Conservation (phyloP, 75 land plant genomes). For the Sequoia sempervirens region DNA sequence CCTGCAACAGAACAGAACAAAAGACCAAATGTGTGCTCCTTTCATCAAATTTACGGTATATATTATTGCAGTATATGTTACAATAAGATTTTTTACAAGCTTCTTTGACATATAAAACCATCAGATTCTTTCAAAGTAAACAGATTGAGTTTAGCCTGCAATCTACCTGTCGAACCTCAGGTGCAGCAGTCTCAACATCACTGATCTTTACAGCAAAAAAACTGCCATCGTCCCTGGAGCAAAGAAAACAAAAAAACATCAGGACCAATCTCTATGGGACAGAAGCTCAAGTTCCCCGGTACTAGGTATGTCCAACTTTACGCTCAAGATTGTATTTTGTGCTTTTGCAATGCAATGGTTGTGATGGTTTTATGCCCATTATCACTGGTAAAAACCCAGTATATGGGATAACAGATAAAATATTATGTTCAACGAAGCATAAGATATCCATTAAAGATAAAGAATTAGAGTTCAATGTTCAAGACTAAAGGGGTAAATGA, state of each 20-base stretch:
- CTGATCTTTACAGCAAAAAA: constrained; percentile 55
- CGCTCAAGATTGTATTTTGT: not conserved
- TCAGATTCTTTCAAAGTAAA: not conserved
- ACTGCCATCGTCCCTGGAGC: constrained; percentile 51
- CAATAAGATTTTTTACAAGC: not conserved
- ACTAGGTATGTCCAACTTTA: not conserved
- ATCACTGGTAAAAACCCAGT: not conserved
- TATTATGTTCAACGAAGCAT: not conserved
- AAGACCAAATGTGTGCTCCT: not conserved
- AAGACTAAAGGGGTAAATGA: not conserved
- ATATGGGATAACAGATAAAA: not conserved
- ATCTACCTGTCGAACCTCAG: constrained; percentile 45
- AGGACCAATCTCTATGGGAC: not conserved
- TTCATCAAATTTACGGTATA: not conserved
- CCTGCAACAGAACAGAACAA: constrained; percentile 19
- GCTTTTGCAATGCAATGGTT: not conserved
- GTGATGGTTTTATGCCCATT: not conserved
- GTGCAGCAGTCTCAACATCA: constrained; percentile 19
- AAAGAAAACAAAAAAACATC: not conserved
- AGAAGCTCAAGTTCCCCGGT: not conserved
- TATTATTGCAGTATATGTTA: not conserved
- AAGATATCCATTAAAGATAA: not conserved
- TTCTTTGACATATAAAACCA: not conserved
- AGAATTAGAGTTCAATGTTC: not conserved
- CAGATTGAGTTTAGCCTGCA: not conserved